phyloP scores from a whole-genome alignment of 2,329 filamentous ascomycete species.

The Aschersonia sp. region DNA sequence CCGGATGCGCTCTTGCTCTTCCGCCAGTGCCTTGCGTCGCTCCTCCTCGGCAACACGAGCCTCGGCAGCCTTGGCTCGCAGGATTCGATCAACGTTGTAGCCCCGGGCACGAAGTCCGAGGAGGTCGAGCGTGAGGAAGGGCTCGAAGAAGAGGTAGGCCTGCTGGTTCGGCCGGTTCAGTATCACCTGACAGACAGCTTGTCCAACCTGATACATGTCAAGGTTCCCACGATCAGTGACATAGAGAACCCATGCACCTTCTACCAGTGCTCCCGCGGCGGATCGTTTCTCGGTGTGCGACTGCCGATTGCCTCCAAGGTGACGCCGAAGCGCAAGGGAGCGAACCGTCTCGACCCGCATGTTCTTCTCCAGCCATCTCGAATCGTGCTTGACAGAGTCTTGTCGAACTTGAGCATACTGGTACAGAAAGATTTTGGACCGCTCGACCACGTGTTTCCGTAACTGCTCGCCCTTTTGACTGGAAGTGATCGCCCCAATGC shows the following conservation, averaged over 20 bases:
- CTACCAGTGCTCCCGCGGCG: slow-evolving; percentile 46
- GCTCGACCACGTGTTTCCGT: slow-evolving; percentile 71
- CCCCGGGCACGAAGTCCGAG: slow-evolving; percentile 71
- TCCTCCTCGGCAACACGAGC: slow-evolving; percentile 76
- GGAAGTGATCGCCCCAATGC: slow-evolving; percentile 49
- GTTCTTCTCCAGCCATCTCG: slow-evolving; percentile 81
- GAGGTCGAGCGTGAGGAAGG: slow-evolving; percentile 74
- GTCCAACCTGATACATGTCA: slow-evolving; percentile 86
- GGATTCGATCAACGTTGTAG: slow-evolving; percentile 91
- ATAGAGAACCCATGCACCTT: slow-evolving; percentile 52
- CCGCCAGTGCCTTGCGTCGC: slow-evolving; percentile 57
- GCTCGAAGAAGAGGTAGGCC: slow-evolving; percentile 81
- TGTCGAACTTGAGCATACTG: slow-evolving; percentile 54
- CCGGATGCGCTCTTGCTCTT: slow-evolving; percentile 55
- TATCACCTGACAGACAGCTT: slow-evolving; percentile 69
- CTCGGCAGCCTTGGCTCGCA: slow-evolving; percentile 76
- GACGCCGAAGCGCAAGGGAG: slow-evolving; percentile 61
- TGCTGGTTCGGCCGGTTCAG: slow-evolving; percentile 74
- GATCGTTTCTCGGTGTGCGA: slow-evolving; percentile 62
- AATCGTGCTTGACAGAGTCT: slow-evolving; percentile 72
- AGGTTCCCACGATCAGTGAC: slow-evolving; percentile 53
- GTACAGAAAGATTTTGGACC: slow-evolving; percentile 79
- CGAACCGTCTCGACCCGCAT: slow-evolving; percentile 65
- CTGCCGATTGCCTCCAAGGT: slow-evolving; percentile 55
- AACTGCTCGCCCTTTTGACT: slow-evolving; percentile 61